Base-by-base conservation (phyloP, 768 basidiomycete genomes). In the Cubamyces lactineus region DNA sequence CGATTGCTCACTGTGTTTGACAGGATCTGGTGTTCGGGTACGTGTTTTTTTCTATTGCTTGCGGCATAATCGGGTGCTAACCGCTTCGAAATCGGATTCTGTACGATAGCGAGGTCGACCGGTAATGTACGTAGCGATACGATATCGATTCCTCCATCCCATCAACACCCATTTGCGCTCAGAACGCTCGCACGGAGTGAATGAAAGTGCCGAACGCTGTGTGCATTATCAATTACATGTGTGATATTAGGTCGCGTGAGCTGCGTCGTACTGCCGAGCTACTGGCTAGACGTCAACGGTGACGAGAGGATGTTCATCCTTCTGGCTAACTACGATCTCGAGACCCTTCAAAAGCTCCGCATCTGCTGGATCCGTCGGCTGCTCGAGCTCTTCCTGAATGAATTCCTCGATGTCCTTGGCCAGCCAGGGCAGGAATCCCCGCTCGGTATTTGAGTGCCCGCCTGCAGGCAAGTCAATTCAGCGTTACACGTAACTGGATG, bases 401-500 rank as follows among this genome's bases (percentile, higher is more conserved):
- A 50, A 70, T 66, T 62, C 73, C 71, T 59, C 49, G 63, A 98
- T 79, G 74, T 85, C 87, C 13, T 78, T 74, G 41, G 87, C 87
- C 34, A 98, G 83, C 23, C 85, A 77, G 17, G 87, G 84, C 57
- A 98, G 87, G 76, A 93, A 98, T 0, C 94, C 94, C 34, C 96
- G 90, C 77, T 98, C 96, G 46, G 96, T 96, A 75, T 95, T 95
- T 16, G 93, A 91, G 76, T 98, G 96, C 17, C 92, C 92, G 72
- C 90, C 91, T 92, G 66, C 62, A 70, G 65, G 67, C 65, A 60
- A 70, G 63, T 6, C 15, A 48, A 21, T 56, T 58, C 53, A 67
- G 41, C 40, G 57, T 60, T 51, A 52, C 49, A 19, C 26, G 42
- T 38, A 52, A 59, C 39, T 62, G 16, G 19, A 43, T 26, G 47